Conservation (phyloP, 2,329 filamentous ascomycete genomes). For the Acrocalymma vagum region DNA sequence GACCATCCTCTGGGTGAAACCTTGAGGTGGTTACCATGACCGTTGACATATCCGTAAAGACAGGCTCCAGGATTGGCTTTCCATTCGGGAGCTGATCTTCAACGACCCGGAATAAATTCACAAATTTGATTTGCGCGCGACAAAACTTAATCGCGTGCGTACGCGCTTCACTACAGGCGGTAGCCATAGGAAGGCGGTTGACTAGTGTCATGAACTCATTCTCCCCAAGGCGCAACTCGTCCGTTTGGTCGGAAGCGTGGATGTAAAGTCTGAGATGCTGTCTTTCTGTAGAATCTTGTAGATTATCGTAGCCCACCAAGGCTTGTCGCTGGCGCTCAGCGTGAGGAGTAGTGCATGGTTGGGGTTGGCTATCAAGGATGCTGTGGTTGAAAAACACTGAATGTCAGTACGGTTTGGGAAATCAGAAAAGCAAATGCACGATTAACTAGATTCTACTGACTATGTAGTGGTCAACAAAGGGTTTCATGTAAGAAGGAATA, state of each 20-base stretch:
- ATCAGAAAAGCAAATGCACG: slow-evolving; percentile 3
- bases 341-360: slow-evolving; percentile 6
- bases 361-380: slow-evolving; percentile 8
- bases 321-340: slow-evolving; percentile 15
- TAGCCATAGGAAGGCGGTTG: slow-evolving; percentile 14
- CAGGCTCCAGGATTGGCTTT: slow-evolving; percentile 7
- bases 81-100: slow-evolving; percentile 1
- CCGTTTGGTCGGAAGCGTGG: slow-evolving; percentile 3
- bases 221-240: slow-evolving; percentile 8
- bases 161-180: slow-evolving; percentile 8
- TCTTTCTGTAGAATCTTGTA: slow-evolving; percentile 10
- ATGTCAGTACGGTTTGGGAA: slow-evolving; percentile 2
- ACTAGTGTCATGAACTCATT: slow-evolving; percentile 14
- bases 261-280: slow-evolving; percentile 11
- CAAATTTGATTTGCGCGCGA: slow-evolving; percentile 2
- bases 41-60: slow-evolving; percentile 13
- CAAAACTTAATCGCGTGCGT: slow-evolving; percentile 6
- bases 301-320: slow-evolving; percentile 9
- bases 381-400: slow-evolving; percentile 4
- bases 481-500: slow-evolving; percentile 1
- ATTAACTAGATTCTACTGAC: slow-evolving; percentile 1
- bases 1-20: slow-evolving; percentile 4
- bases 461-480: slow-evolving; percentile 3
- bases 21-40: slow-evolving; percentile 10
- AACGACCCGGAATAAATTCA: slow-evolving; percentile 3